Conservation (phyloP, 2,329 filamentous ascomycete species). For the Mollisiaceae sp. region DNA sequence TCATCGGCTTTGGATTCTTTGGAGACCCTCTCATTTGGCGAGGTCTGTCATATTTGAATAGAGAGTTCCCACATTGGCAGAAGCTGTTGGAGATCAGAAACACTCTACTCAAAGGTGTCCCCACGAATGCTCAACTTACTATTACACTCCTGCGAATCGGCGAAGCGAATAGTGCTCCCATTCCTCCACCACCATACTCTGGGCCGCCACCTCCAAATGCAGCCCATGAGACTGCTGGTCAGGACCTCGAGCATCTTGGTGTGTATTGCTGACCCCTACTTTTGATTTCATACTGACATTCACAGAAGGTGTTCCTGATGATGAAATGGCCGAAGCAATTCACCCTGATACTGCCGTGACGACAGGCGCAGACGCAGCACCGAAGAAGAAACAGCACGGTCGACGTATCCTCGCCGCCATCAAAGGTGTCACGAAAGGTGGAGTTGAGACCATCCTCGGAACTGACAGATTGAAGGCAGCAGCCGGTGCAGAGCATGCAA, state of each 20-base stretch:
- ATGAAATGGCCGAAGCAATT: slow-evolving; percentile 41
- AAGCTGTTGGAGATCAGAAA: slow-evolving; percentile 64
- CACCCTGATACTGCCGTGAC: slow-evolving; percentile 46
- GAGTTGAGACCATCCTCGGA: slow-evolving; percentile 73
- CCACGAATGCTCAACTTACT: slow-evolving; percentile 84
- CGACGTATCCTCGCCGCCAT: slow-evolving; percentile 61
- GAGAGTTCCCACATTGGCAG: slow-evolving; percentile 72
- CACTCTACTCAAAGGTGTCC: slow-evolving; percentile 79
- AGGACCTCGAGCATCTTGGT: slow-evolving; percentile 58
- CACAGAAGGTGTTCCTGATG: slow-evolving; percentile 36
- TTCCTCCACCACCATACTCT: slow-evolving; percentile 67
- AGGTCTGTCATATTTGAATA: slow-evolving; percentile 63
- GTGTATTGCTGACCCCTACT: slow-evolving; percentile 46
- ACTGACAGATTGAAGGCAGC: slow-evolving; percentile 71
- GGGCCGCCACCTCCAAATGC: slow-evolving; percentile 47
- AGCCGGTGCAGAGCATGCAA: slow-evolving; percentile 63
- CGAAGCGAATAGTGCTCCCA: slow-evolving; percentile 78
- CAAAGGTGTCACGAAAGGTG: slow-evolving; percentile 64
- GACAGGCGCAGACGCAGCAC: slow-evolving; percentile 23
- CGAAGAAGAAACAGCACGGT: slow-evolving; percentile 39
- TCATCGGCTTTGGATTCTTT: slow-evolving; percentile 78
- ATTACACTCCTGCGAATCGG: slow-evolving; percentile 82
- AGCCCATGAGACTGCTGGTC: slow-evolving; percentile 49
- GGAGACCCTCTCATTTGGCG: slow-evolving; percentile 74
- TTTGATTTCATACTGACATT: slow-evolving; percentile 21